phyloP scores from a whole-genome alignment of 2,329 filamentous ascomycete genomes.

The Ceratocystis lukuohia region DNA sequence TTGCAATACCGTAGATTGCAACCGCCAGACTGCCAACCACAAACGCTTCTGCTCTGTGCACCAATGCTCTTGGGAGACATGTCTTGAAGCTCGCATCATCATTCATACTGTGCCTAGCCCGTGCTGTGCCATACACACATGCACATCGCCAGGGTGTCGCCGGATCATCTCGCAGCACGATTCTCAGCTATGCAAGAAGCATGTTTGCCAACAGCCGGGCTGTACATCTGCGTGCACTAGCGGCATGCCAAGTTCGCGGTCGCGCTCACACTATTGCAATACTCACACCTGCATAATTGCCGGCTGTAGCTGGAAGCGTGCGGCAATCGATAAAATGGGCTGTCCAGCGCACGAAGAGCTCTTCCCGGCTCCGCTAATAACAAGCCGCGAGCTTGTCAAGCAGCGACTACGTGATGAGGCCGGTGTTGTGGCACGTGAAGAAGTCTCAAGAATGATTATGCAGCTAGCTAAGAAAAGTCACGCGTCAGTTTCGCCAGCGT shows the following conservation, averaged over 20 bases:
- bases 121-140: conserved; percentile 11
- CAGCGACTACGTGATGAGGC: not conserved
- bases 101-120: not conserved
- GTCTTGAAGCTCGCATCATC: conserved; percentile 2
- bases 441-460: not conserved
- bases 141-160: not conserved
- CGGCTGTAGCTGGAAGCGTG: conserved; percentile 6
- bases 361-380: conserved; percentile 6
- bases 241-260: not conserved
- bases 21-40: not conserved
- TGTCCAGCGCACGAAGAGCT: conserved; percentile 10
- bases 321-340: not conserved
- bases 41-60: conserved; percentile 2
- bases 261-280: not conserved
- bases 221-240: not conserved
- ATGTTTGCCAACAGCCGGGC: conserved; percentile 5
- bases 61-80: conserved; percentile 1
- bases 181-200: conserved; percentile 1
- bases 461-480: not conserved
- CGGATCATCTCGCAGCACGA: not conserved
- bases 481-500: too few species aligned
- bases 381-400: conserved; percentile 2
- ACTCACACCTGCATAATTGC: conserved; percentile 3
- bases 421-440: not conserved
- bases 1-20: conserved; percentile 5